Evolutionary conservation across 352 stramenopile species (phyloP).

Genomic region (Aphanomyces invadans): DNA sequence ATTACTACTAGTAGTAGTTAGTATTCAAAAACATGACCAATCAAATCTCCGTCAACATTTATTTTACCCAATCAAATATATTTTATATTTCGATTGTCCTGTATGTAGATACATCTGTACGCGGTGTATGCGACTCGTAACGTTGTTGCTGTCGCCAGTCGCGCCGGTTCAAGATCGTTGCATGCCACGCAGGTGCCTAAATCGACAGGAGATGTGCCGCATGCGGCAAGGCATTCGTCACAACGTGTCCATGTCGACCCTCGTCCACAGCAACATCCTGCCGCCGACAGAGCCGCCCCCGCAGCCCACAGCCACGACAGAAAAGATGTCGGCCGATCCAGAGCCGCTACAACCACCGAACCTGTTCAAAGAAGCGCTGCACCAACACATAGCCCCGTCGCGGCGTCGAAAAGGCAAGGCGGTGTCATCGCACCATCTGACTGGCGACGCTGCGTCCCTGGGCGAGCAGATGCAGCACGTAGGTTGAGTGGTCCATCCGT

Average conservation of each 20-base stretch:
- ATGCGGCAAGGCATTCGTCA: constrained; percentile 13
- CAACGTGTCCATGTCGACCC: neutral
- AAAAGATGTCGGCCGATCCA: no score
- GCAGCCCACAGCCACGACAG: neutral
- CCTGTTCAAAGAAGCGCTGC: constrained; percentile 10
- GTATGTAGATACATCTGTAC: no score
- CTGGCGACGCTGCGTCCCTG: neutral
- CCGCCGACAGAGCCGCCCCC: neutral
- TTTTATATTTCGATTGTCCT: no score
- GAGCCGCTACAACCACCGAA: neutral
- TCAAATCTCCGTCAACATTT: neutral
- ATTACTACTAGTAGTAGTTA: no score
- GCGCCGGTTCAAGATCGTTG: neutral
- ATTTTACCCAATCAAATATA: neutral
- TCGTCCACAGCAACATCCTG: neutral
- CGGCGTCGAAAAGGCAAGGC: neutral
- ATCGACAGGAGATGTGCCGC: constrained; percentile 23
- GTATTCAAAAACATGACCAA: neutral
- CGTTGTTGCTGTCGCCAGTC: no score
- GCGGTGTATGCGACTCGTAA: no score
- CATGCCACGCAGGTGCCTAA: neutral
- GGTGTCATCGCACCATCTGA: neutral
- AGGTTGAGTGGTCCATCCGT: no score
- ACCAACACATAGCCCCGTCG: neutral
- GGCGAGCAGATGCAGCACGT: constrained; percentile 12